These are phyloP conservation scores for Curvularia sp. DNA, from an alignment of 2,329 filamentous ascomycete species.

Conservation along the genomic window DNA sequence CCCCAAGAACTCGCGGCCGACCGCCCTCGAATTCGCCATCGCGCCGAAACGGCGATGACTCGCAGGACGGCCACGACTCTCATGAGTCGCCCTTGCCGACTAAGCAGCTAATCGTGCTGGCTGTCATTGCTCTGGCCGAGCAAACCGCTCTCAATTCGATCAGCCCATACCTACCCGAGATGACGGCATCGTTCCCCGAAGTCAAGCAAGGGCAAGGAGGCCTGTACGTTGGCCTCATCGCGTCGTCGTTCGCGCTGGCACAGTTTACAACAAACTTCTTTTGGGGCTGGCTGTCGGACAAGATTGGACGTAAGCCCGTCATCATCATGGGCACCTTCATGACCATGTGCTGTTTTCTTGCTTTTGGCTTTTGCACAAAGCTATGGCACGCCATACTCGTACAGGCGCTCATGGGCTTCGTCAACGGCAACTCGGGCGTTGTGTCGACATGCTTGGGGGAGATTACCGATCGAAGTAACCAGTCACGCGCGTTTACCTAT, in stretches of 20 bases:
- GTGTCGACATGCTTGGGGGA: constrained; percentile 94
- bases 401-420: constrained; percentile 86
- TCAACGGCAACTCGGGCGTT: constrained; percentile 94
- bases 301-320: constrained; percentile 80
- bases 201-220: constrained; percentile 75
- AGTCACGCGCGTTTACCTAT: constrained; percentile 92
- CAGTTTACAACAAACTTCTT: constrained; percentile 92
- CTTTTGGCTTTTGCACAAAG: constrained; percentile 84
- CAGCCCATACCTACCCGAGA: constrained; percentile 90
- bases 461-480: constrained; percentile 93
- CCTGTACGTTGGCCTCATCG: constrained; percentile 87
- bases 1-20: constrained; percentile 70
- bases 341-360: constrained; percentile 79
- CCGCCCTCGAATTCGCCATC: constrained; percentile 50
- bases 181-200: constrained; percentile 85
- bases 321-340: constrained; percentile 83
- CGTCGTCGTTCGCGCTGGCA: constrained; percentile 88
- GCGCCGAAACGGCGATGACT: constrained; percentile 38
- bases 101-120: constrained; percentile 82
- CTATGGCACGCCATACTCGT: constrained; percentile 86
- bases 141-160: constrained; percentile 98
- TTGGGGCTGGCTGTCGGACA: constrained; percentile 85
- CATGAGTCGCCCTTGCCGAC: constrained; percentile 78
- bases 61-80: constrained; percentile 47
- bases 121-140: constrained; percentile 87